A percentile compares a stretch with the other conserved stretches of the same genome.
phyloP scores from a whole-genome alignment of 108 stramenopile genomes.

The Cyclotella atomus region DNA sequence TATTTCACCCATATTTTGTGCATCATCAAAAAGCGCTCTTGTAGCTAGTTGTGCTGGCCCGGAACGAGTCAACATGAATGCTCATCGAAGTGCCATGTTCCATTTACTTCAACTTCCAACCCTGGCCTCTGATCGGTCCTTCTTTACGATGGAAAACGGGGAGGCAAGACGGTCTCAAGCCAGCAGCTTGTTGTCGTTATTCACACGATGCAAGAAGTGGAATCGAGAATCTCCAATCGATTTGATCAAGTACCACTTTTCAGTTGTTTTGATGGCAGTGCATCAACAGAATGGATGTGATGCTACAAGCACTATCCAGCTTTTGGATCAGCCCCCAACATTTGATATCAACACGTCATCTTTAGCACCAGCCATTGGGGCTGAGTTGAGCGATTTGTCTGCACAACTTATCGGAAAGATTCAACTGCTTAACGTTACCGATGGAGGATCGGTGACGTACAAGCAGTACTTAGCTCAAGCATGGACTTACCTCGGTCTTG shows the following conservation, averaged over 20 bases:
- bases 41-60: conserved; percentile 45
- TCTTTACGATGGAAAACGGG: conserved; percentile 79
- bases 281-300: conserved; percentile 20
- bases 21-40: conserved; percentile 20
- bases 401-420: conserved; percentile 54
- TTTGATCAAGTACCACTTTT: conserved; percentile 39
- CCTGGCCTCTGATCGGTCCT: conserved; percentile 20
- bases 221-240: conserved; percentile 3
- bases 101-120: conserved; percentile 39
- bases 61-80: conserved; percentile 33
- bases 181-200: conserved; percentile 45
- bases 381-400: conserved; percentile 33
- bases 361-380: conserved; percentile 27
- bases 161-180: conserved; percentile 63
- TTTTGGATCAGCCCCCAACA: conserved; percentile 17
- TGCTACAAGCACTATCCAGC: conserved; percentile 2
- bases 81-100: conserved; percentile 35
- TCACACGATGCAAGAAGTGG: conserved; percentile 24
- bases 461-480: conserved; percentile 51
- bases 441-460: conserved; percentile 22
- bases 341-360: conserved; percentile 7
- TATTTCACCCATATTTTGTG: conserved; percentile 22
- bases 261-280: conserved; percentile 33
- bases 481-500: conserved; percentile 75
- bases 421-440: conserved; percentile 32